Conservation (phyloP, 352 stramenopile genomes). For the Phytophthora palmivora region DNA sequence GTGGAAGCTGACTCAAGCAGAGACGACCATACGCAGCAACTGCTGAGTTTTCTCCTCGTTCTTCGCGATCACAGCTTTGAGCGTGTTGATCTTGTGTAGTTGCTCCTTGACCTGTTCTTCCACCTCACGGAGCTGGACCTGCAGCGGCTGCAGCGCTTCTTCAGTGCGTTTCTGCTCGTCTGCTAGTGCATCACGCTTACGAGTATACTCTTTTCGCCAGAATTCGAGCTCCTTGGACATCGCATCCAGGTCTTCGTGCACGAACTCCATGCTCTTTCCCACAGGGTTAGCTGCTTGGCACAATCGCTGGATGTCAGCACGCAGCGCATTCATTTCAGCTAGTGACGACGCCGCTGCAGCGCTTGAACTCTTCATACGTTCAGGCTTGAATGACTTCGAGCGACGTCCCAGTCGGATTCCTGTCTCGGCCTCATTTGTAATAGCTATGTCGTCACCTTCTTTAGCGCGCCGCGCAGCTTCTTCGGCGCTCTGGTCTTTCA, state of each 20-base stretch:
- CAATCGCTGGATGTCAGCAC: constrained; percentile 89
- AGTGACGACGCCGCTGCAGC: constrained; percentile 61
- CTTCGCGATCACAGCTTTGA: constrained; percentile 93
- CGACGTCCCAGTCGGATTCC: constrained; percentile 76
- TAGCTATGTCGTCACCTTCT: constrained; percentile 69
- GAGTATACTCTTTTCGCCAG: constrained; percentile 89
- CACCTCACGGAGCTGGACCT: constrained; percentile 86
- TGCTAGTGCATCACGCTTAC: constrained; percentile 79
- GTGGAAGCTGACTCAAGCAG: constrained; percentile 41
- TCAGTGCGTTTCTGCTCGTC: constrained; percentile 89
- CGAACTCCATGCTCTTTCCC: constrained; percentile 93
- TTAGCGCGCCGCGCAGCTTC: constrained; percentile 70
- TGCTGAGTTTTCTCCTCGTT: constrained; percentile 94
- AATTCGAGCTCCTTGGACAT: constrained; percentile 94
- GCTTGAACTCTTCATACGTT: constrained; percentile 69
- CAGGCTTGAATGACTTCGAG: constrained; percentile 82
- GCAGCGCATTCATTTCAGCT: constrained; percentile 82
- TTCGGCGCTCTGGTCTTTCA: constrained; percentile 80
- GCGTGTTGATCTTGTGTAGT: constrained; percentile 90
- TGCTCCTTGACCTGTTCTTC: constrained; percentile 93
- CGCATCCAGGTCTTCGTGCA: constrained; percentile 93
- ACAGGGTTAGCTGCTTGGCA: constrained; percentile 93
- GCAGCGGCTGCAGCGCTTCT: constrained; percentile 83
- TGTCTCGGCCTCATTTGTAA: constrained; percentile 67
- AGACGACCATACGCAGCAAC: constrained; percentile 90